Percentiles rank a stretch among this genome's conserved stretches.
These are phyloP conservation scores for Ramularia endophylla DNA, from an alignment of 2,329 filamentous ascomycete species.

Conservation along the genomic window DNA sequence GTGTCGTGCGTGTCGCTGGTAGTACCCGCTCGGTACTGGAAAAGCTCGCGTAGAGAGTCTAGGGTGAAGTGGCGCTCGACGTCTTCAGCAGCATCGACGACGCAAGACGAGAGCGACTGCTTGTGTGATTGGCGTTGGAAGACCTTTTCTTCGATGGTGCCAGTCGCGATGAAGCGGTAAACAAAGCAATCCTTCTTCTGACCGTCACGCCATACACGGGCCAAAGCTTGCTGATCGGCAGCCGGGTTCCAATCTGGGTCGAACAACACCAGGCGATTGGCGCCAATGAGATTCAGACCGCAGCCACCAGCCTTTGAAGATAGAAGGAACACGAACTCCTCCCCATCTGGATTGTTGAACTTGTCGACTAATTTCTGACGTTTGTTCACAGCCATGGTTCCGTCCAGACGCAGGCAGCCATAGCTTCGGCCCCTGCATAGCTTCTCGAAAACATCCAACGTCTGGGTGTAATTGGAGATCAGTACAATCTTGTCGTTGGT, in stretches of 20 bases:
- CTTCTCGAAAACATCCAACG: conserved; percentile 86
- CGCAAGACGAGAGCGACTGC: conserved; percentile 90
- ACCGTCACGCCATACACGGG: conserved; percentile 96
- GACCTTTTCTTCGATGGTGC: conserved; percentile 98
- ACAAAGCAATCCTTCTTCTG: conserved; percentile 99
- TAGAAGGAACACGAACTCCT: conserved; percentile 91
- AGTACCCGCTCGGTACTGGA: conserved; percentile 82
- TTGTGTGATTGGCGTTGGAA: conserved; percentile 99
- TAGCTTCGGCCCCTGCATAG: conserved; percentile 82
- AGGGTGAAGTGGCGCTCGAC: conserved; percentile 95
- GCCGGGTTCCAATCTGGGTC: conserved; percentile 96
- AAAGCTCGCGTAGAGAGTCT: conserved; percentile 84
- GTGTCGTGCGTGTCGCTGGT: conserved; percentile 95
- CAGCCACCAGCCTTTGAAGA: conserved; percentile 96
- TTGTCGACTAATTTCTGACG: conserved; percentile 95
- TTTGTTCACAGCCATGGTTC: conserved; percentile 97
- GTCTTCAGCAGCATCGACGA: conserved; percentile 93
- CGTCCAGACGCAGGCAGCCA: conserved; percentile 82
- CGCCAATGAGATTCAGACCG: conserved; percentile 90
- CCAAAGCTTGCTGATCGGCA: conserved; percentile 92
- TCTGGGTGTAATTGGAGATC: conserved; percentile 98
- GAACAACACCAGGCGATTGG: conserved; percentile 90
- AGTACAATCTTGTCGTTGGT: conserved; percentile 99
- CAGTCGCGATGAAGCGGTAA: conserved; percentile 97
- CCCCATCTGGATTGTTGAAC: conserved; percentile 88